A percentile compares a stretch with the other conserved stretches of the same genome.
phyloP scores from a whole-genome alignment of 495 filamentous ascomycete species.

The Pseudoneurospora amorphoporcata region DNA sequence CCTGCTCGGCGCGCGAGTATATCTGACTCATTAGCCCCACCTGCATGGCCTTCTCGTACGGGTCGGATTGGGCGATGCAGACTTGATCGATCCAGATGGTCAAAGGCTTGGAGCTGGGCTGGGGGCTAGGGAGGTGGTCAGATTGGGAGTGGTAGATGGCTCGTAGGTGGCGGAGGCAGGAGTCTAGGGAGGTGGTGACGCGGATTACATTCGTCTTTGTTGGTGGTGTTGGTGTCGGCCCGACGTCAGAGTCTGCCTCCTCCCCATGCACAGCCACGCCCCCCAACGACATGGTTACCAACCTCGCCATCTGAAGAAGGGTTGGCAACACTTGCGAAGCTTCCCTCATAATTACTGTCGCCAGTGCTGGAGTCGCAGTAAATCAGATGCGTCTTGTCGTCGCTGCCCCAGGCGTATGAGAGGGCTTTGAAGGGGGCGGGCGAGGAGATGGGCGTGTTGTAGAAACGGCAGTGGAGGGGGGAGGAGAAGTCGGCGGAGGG shows the following conservation, averaged over 20 bases:
- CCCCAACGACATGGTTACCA: no score
- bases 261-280: no score
- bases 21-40: constrained; percentile 18
- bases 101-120: no score
- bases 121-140: neutral
- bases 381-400: neutral
- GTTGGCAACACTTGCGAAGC: no score
- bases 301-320: no score
- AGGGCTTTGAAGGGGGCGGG: constrained; percentile 3
- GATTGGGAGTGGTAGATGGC: neutral
- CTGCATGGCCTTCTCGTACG: constrained; percentile 13
- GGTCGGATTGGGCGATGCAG: constrained; percentile 21
- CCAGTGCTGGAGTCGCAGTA: neutral
- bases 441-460: constrained; percentile 1
- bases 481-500: neutral
- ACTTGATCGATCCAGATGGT: constrained; percentile 15
- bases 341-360: no score
- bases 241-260: no score
- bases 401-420: constrained; percentile 5
- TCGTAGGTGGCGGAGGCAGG: neutral
- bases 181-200: neutral
- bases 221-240: no score
- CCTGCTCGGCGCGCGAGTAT: constrained; percentile 9
- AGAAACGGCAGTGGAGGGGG: constrained; percentile 2
- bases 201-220: neutral